Percentiles rank a stretch among this genome's conserved stretches.
Evolutionary conservation across 1,139 yeast species (phyloP).

Genomic region (Spathaspora sp.): DNA sequence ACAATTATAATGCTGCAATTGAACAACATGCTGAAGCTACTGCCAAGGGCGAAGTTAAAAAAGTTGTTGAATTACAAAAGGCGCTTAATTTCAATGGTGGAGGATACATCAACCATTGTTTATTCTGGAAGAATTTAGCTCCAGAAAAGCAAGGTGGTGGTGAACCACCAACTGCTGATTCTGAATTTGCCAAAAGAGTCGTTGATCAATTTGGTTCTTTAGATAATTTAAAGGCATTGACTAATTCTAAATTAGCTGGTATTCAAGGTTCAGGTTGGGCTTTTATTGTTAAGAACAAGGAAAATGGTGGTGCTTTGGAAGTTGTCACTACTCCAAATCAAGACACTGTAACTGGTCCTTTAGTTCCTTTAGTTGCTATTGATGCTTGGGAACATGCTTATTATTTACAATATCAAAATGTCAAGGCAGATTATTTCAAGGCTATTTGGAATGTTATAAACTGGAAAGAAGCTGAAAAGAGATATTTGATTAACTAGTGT

Average conservation of each 20-base stretch:
- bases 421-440: conserved; percentile 47
- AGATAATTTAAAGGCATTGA: conserved; percentile 36
- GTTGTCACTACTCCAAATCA: conserved; percentile 46
- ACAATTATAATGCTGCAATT: conserved; percentile 41
- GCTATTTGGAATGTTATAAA: conserved; percentile 51
- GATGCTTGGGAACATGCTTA: conserved; percentile 56
- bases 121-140: conserved; percentile 48
- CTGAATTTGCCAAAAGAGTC: conserved; percentile 36
- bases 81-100: conserved; percentile 46
- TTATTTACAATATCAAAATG: conserved; percentile 50
- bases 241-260: conserved; percentile 42
- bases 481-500: conserved; percentile 17
- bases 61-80: conserved; percentile 37
- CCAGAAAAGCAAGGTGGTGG: conserved; percentile 42
- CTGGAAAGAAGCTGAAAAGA: conserved; percentile 48
- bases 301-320: conserved; percentile 39
- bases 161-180: conserved; percentile 32
- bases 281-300: conserved; percentile 42
- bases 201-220: conserved; percentile 40
- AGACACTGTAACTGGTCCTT: conserved; percentile 44
- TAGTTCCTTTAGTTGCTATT: conserved; percentile 44
- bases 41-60: conserved; percentile 37
- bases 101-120: conserved; percentile 44
- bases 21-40: conserved; percentile 36
- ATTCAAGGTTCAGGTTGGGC: conserved; percentile 55